These are phyloP conservation scores for Colletotrichum theobromicola DNA, from an alignment of 2,329 filamentous ascomycete genomes.

Conservation along the genomic window DNA sequence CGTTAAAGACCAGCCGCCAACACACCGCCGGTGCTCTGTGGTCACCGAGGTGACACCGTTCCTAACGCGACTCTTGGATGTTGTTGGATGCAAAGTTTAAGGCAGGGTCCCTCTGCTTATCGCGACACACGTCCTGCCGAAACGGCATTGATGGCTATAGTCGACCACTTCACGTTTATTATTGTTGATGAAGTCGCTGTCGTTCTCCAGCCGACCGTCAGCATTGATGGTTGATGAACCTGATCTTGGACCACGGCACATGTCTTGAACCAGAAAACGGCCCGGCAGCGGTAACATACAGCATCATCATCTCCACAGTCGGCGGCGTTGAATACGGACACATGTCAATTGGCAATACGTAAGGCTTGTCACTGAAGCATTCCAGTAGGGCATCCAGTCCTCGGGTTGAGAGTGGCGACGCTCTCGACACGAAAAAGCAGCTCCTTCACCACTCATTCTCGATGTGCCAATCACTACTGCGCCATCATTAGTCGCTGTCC, in stretches of 20 bases:
- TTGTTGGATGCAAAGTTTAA: conserved; percentile 7
- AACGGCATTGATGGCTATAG: neutral
- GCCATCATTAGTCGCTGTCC: neutral
- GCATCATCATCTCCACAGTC: neutral
- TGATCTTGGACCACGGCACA: neutral
- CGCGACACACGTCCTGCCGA: neutral
- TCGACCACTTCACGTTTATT: neutral
- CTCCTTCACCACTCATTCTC: neutral
- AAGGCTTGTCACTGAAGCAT: neutral
- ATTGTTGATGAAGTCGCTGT: neutral
- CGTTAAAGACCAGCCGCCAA: neutral
- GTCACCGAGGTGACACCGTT: conserved; percentile 20
- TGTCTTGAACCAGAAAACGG: neutral
- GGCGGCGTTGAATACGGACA: neutral
- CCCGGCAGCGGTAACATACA: neutral
- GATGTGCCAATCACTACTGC: neutral
- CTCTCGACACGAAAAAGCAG: neutral
- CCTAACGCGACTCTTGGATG: conserved; percentile 15
- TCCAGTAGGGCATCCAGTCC: neutral
- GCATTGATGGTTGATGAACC: neutral
- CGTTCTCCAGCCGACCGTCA: neutral
- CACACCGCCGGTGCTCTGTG: conserved; percentile 1
- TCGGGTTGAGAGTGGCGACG: neutral
- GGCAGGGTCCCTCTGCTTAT: neutral
- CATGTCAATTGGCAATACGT: neutral